Evolutionary conservation across 176 grass and related monocot genomes (phyloP).

Genomic region (Aegilops umbellulata): DNA sequence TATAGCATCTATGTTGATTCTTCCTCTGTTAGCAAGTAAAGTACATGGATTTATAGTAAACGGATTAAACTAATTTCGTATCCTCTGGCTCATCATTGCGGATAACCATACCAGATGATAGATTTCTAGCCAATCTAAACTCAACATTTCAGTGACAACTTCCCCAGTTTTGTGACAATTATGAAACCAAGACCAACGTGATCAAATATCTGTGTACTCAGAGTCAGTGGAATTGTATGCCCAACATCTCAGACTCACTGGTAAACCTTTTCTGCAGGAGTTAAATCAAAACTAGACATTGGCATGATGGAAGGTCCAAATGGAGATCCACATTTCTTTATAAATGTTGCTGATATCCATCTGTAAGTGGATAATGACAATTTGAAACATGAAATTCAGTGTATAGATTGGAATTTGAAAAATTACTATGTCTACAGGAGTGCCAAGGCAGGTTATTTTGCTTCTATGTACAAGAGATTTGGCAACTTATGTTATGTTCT

Average conservation of each 20-base stretch:
- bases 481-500: slow-evolving; percentile 93
- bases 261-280: slow-evolving; percentile 45
- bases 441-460: slow-evolving; percentile 94
- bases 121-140: not conserved
- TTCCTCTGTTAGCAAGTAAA: not conserved
- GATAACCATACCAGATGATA: not conserved
- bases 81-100: not conserved
- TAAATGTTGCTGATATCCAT: slow-evolving; percentile 96
- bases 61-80: not conserved
- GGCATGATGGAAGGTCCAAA: slow-evolving; percentile 60
- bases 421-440: slow-evolving; percentile 53
- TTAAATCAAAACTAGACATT: slow-evolving; percentile 88
- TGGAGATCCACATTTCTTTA: slow-evolving; percentile 70
- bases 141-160: not conserved
- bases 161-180: not conserved
- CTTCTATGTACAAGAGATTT: slow-evolving; percentile 91
- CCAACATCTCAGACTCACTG: slow-evolving; percentile 26
- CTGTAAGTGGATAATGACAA: slow-evolving; percentile 58
- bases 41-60: not conserved
- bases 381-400: slow-evolving; percentile 10
- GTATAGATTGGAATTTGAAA: slow-evolving; percentile 15
- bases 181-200: not conserved
- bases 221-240: not conserved
- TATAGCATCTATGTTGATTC: not conserved
- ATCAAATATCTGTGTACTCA: not conserved